phyloP scores from a whole-genome alignment of 257 asterid species.

The Lithospermum erythrorhizon region DNA sequence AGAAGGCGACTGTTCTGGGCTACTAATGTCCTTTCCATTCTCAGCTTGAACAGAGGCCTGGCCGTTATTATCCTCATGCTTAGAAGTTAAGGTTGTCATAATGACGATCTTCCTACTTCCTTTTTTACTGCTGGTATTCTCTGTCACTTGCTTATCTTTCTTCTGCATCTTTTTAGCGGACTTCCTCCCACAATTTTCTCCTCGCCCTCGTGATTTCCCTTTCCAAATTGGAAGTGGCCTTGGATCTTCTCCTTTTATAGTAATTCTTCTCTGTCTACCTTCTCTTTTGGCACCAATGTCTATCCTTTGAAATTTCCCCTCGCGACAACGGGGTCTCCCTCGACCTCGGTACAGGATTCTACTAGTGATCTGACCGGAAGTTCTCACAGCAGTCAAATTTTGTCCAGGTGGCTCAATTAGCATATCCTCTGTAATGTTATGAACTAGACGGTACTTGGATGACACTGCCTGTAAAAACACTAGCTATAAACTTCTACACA shows the following conservation, averaged over 20 bases:
- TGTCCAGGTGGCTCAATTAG: constrained; percentile 14
- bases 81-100: constrained; percentile 16
- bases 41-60: constrained; percentile 20
- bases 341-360: too few species aligned
- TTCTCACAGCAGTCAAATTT: too few species aligned
- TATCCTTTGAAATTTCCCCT: constrained; percentile 33
- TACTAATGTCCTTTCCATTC: constrained; percentile 32
- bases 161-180: constrained; percentile 34
- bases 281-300: constrained; percentile 19
- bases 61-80: constrained; percentile 26
- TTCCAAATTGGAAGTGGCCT: constrained; percentile 35
- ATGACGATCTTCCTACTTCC: constrained; percentile 5
- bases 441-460: constrained; percentile 18
- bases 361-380: too few species aligned
- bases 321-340: constrained; percentile 34
- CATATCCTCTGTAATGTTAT: constrained; percentile 18
- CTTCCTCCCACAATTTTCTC: constrained; percentile 38
- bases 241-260: constrained; percentile 18
- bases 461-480: constrained; percentile 29
- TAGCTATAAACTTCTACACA: too few species aligned
- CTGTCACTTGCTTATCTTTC: constrained; percentile 15
- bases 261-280: constrained; percentile 11
- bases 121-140: constrained; percentile 10
- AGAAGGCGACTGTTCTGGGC: constrained; percentile 42
- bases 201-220: constrained; percentile 36